These are phyloP conservation scores for Candida berthetii DNA, from an alignment of 805 yeast genomes.

Conservation along the genomic window DNA sequence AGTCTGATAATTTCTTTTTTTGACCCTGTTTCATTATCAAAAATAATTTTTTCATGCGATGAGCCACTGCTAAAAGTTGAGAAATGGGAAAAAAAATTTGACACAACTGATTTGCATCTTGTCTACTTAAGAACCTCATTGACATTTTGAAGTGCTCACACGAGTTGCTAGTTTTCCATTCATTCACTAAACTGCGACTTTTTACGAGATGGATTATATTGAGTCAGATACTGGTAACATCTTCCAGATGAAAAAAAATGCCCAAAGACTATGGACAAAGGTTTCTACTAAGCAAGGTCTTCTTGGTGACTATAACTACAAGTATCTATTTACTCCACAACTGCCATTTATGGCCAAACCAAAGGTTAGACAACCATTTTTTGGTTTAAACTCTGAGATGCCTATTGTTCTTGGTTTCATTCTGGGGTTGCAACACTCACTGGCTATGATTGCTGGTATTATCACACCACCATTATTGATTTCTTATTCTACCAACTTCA, in stretches of 20 bases:
- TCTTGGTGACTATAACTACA: conserved; percentile 84
- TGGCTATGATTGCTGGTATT: conserved; percentile 90
- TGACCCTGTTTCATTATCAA: no score
- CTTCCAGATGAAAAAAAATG: neutral
- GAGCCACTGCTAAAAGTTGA: no score
- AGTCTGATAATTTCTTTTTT: no score
- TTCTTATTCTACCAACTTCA: conserved; percentile 56
- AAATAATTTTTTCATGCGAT: no score
- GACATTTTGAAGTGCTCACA: no score
- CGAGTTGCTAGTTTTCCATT: no score
- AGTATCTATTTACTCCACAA: conserved; percentile 71
- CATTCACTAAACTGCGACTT: no score
- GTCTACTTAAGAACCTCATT: no score
- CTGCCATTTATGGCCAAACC: conserved; percentile 55
- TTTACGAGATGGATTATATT: neutral
- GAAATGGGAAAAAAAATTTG: no score
- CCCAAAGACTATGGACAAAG: conserved; percentile 5
- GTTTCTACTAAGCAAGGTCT: conserved; percentile 70
- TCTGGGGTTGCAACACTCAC: conserved; percentile 81
- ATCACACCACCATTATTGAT: conserved; percentile 80
- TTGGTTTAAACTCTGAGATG: conserved; percentile 72
- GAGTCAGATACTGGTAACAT: neutral
- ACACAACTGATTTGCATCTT: no score
- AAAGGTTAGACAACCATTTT: conserved; percentile 65
- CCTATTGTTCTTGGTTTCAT: conserved; percentile 72